Conservation (phyloP, 768 basidiomycete genomes). For the Roridomyces roridus region DNA sequence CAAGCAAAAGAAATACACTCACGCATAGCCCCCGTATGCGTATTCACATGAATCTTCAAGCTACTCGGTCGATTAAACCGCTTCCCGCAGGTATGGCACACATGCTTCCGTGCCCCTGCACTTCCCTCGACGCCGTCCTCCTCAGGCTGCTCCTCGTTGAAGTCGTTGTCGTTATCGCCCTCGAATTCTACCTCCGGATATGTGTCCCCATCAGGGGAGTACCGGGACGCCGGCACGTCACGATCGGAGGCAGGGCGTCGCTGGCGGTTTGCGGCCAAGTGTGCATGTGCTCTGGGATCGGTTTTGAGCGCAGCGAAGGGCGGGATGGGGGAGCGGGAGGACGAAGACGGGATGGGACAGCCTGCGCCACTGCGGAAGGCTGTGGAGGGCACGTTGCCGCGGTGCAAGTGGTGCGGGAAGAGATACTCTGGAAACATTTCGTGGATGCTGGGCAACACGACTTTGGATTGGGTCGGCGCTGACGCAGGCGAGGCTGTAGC, state of each 20-base stretch:
- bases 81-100: constrained; percentile 62
- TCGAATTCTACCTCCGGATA: too few relatives aligned
- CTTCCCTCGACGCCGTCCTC: constrained; percentile 16
- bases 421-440: constrained; percentile 15
- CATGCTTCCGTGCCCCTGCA: constrained; percentile 47
- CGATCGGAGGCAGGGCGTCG: constrained; percentile 1
- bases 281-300: background rate
- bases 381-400: too few relatives aligned
- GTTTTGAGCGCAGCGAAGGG: constrained; percentile 11
- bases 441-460: constrained; percentile 13
- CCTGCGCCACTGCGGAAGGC: background rate
- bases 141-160: constrained; percentile 15
- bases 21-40: constrained; percentile 77
- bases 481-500: background rate
- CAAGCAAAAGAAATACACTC: constrained; percentile 28
- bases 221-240: too few relatives aligned
- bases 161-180: background rate
- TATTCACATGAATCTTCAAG: constrained; percentile 68
- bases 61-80: constrained; percentile 75
- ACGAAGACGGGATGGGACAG: too few relatives aligned
- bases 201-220: too few relatives aligned
- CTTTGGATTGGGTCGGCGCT: background rate
- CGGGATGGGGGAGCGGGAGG: background rate
- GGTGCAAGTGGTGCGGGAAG: background rate
- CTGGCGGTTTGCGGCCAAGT: constrained; percentile 2